Evolutionary conservation across 2,329 filamentous ascomycete species (phyloP).

Genomic region (Apiospora sp.): DNA sequence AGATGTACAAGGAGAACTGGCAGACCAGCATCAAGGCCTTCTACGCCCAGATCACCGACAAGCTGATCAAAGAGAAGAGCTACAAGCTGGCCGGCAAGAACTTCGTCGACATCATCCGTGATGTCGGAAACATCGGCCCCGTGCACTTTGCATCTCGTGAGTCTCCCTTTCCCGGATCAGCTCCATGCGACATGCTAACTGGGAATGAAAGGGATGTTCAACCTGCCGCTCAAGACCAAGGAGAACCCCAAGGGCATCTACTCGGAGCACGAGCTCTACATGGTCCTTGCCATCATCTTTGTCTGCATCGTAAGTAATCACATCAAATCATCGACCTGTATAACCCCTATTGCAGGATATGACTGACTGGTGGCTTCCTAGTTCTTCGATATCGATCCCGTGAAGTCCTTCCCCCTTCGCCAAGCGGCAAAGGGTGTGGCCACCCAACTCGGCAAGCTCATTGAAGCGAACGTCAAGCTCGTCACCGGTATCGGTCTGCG

Average conservation of each 20-base stretch:
- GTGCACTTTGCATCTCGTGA: slow-evolving; percentile 67
- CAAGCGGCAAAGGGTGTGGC: slow-evolving; percentile 65
- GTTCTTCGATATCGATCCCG: slow-evolving; percentile 71
- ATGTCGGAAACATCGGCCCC: slow-evolving; percentile 73
- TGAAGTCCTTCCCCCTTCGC: slow-evolving; percentile 70
- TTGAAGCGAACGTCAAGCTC: slow-evolving; percentile 72
- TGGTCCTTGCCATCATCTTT: slow-evolving; percentile 71
- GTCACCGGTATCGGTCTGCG: slow-evolving; percentile 54
- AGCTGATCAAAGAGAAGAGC: slow-evolving; percentile 70
- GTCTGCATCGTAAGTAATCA: slow-evolving; percentile 53
- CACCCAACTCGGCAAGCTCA: slow-evolving; percentile 64
- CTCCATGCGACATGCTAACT: neutral
- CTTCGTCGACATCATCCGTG: slow-evolving; percentile 75
- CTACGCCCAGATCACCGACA: slow-evolving; percentile 67
- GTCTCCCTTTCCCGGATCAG: neutral
- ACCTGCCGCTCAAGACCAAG: slow-evolving; percentile 70
- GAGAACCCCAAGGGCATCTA: slow-evolving; percentile 67
- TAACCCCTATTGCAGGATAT: neutral
- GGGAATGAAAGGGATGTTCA: slow-evolving; percentile 53
- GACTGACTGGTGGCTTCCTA: neutral
- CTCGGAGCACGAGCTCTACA: slow-evolving; percentile 64
- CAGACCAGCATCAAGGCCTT: slow-evolving; percentile 69
- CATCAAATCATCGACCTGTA: neutral
- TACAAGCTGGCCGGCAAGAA: slow-evolving; percentile 67
- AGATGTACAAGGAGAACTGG: slow-evolving; percentile 70